Evolutionary conservation across 495 filamentous ascomycete genomes (phyloP), one percentile per base, ranked within the genome.

Genomic region (Arthonia radiata): DNA sequence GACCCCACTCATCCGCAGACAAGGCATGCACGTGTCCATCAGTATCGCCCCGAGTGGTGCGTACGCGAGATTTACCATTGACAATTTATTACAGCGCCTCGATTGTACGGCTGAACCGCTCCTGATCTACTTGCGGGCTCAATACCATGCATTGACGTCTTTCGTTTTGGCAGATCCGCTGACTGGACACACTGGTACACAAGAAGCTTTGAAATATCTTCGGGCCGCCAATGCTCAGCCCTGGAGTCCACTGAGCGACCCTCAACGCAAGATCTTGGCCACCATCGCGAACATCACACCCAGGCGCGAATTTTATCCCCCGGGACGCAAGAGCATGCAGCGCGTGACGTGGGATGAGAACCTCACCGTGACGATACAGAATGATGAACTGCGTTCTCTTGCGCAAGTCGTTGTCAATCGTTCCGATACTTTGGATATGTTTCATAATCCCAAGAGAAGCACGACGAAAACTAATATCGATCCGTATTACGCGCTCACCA

Each of bases 291-390:
- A 21, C 4, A 25, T 48, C 1, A 37, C 35, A 2, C 40, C 44
- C 2, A 21, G 17, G 5, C 25, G 44, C 10, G 26, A 15, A 1
- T 48, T 41, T 31, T 48, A 48, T 38, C 43, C 43, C 1, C 24
- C 10, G 8, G 29, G 31, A 19, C 13, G 37, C 11, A 37, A 26
- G 28, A 13, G n/a, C n/a, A 37, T 42, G 38, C 36, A 48, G 26
- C 27, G 17, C 3, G 38, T 47, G 5, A 2, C 5, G 4, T 48
- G 44, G 43, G 19, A 40, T 18, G 0, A 30, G 5, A 5, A 48
- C 0, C 30, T 70, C 4, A 57, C 60, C 0, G 34, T 40, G 1
- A 48, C 44, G 0, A 57, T 64, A 2, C 68, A 74, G 30, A 48
- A 64, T 36, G 63, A 69, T n/a, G 40, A 35, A 1, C 64, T 50